A percentile compares a stretch with the other conserved stretches of the same genome.
Conservation (phyloP, 768 basidiomycete genomes). For the Gymnopilus junonius region DNA sequence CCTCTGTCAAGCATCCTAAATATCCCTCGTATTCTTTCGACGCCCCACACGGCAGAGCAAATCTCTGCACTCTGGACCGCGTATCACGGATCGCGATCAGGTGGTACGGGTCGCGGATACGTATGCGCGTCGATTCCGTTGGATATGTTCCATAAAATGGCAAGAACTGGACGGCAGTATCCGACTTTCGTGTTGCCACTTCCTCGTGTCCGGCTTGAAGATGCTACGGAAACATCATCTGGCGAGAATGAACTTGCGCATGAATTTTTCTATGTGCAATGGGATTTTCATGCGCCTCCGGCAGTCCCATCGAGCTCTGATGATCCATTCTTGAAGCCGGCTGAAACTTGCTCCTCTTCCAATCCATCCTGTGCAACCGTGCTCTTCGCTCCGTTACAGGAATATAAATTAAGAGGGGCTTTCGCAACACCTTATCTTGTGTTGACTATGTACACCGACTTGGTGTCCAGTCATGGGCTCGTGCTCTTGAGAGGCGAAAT, state of each 20-base stretch:
- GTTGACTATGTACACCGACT: conserved; percentile 90
- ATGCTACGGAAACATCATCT: conserved; percentile 24
- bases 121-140: conserved; percentile 84
- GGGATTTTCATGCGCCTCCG: conserved; percentile 83
- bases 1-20: conserved; percentile 84
- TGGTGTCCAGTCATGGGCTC: conserved; percentile 76
- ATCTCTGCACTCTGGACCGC: conserved; percentile 87
- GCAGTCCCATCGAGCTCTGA: conserved; percentile 54
- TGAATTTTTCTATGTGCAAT: conserved; percentile 89
- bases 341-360: conserved; percentile 25
- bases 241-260: conserved; percentile 51
- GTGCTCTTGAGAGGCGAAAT: conserved; percentile 93
- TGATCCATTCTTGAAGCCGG: conserved; percentile 49
- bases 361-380: conserved; percentile 73
- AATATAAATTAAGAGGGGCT: conserved; percentile 84
- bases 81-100: conserved; percentile 83
- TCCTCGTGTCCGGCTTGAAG: conserved; percentile 47
- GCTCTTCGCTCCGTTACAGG: conserved; percentile 90
- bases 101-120: conserved; percentile 81
- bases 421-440: conserved; percentile 93
- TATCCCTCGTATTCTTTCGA: conserved; percentile 64
- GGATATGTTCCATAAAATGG: conserved; percentile 74
- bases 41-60: conserved; percentile 72
- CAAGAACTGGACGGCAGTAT: conserved; percentile 62
- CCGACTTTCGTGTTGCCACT: conserved; percentile 85